Base-by-base conservation (phyloP, 2,329 filamentous ascomycete genomes). In the Monosporascus sp. region DNA sequence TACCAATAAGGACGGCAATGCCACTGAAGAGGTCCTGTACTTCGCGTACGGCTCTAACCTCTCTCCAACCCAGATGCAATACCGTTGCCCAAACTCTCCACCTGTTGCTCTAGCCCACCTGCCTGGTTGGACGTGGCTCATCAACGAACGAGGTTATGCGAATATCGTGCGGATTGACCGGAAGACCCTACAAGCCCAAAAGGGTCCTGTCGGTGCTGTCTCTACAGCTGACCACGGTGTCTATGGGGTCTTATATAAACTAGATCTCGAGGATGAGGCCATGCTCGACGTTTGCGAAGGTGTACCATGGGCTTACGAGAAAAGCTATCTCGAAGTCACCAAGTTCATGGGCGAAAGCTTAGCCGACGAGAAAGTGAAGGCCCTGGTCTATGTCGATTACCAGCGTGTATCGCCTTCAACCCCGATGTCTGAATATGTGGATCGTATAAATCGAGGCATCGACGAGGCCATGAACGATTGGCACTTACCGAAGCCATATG, bases 41-140 rank as follows among this genome's bases (percentile, higher is more conserved):
- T 88, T 89, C 65, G 87, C 81, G 62, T 89, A 87, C 69, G 87
- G 86, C 57, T 85, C 80, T 65, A 89, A 89, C 67, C 77, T 89
- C 54, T 87, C 84, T 66, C 77, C 77, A 1, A 69, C 75, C 27
- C 86, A 89, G 68, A 89, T 90, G 87, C 61, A 61, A 4, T 60
- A 66, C 46, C 83, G 86, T 50, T 89, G 87, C 64, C 85, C 82
- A 51, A 67, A 64, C 16, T 81, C 82, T 2, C 70, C 65, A 14
- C 80, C 81, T 51, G 65, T 82, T 7, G 83, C 82, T 44, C 71
- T 87, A 49, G 86, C 77, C 3, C 69, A 78, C 20, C 74, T 90
- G 3, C 63, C 67, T 1, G 72, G 73, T 41, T 87, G 83, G 74
- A 71, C 68, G 45, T 90, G 85, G 84, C 74, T 87, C 51, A 88